phyloP scores from a whole-genome alignment of 371 early-diverging fungal species.

The Choanephora cucurbitarum region DNA sequence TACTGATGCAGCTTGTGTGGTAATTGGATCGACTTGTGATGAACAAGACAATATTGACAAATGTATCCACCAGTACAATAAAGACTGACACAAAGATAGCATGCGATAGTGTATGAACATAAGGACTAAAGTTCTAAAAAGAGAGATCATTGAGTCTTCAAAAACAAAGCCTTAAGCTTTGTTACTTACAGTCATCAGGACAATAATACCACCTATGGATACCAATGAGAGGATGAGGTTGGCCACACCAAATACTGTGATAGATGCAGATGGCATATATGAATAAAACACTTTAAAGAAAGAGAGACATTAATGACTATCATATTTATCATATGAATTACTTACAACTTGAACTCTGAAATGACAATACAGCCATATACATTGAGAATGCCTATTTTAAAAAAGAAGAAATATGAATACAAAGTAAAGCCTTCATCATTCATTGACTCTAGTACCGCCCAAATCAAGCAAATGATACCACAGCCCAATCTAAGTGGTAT shows the following conservation, averaged over 20 bases:
- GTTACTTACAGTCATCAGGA: constrained; percentile 21
- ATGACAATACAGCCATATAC: constrained; percentile 37
- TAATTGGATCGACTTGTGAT: constrained; percentile 19
- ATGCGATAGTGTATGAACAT: constrained; percentile 19
- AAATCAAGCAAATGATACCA: constrained; percentile 27
- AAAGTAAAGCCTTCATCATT: background rate
- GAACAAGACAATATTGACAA: constrained; percentile 30
- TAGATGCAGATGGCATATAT: constrained; percentile 21
- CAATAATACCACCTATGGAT: constrained; percentile 24
- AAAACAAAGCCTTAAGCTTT: no score
- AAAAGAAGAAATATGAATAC: background rate
- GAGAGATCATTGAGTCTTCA: no score
- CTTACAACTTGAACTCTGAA: constrained; percentile 34
- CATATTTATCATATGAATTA: background rate
- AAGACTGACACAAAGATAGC: constrained; percentile 29
- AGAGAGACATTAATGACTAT: background rate
- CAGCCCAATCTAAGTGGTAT: constrained; percentile 31
- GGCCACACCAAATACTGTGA: constrained; percentile 25
- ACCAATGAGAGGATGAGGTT: constrained; percentile 31
- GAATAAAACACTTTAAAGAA: constrained; percentile 28
- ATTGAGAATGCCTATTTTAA: constrained; percentile 28
- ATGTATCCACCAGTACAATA: constrained; percentile 25
- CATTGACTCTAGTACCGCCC: no score
- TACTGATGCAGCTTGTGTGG: constrained; percentile 14
- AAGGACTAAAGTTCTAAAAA: background rate